Percentiles rank a stretch among this genome's conserved stretches.
Conservation (phyloP, 169 alveolate species). For the Cryptosporidium tyzzeri region DNA sequence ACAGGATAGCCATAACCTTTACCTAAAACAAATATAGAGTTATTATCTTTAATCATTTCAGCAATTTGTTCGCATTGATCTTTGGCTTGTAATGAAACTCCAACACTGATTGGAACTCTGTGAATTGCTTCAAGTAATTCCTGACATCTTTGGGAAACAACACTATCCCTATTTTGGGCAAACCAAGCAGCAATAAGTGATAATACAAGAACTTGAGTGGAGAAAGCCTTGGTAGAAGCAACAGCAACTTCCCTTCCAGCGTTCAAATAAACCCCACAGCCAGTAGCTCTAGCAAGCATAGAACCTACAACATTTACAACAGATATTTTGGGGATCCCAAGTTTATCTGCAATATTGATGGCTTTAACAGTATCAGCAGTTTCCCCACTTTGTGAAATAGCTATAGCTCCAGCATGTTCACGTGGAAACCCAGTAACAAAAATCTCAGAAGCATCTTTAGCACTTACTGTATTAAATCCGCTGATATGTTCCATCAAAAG, state of each 20-base stretch:
- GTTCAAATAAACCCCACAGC: conserved; percentile 94
- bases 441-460: conserved; percentile 92
- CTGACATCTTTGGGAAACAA: conserved; percentile 76
- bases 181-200: conserved; percentile 90
- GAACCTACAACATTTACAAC: conserved; percentile 93
- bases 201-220: conserved; percentile 90
- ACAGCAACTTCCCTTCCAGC: conserved; percentile 98
- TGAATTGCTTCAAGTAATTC: conserved; percentile 79
- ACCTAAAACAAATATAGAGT: conserved; percentile 84
- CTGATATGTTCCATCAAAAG: conserved; percentile 87
- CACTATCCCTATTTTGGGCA: conserved; percentile 82
- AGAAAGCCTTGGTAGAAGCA: conserved; percentile 97
- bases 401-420: conserved; percentile 89
- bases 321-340: conserved; percentile 86
- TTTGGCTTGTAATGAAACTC: conserved; percentile 79
- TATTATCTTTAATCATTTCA: conserved; percentile 74
- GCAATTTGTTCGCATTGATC: conserved; percentile 79
- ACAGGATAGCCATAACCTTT: conserved; percentile 93
- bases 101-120: conserved; percentile 82
- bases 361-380: conserved; percentile 93
- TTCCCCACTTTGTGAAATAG: conserved; percentile 96
- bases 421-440: conserved; percentile 75
- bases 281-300: conserved; percentile 89
- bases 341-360: conserved; percentile 83
- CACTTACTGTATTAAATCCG: conserved; percentile 88